Percentiles rank a stretch among this genome's conserved stretches.
Evolutionary conservation across 108 stramenopile species (phyloP).

Genomic region (Skeletonema menzelii): DNA sequence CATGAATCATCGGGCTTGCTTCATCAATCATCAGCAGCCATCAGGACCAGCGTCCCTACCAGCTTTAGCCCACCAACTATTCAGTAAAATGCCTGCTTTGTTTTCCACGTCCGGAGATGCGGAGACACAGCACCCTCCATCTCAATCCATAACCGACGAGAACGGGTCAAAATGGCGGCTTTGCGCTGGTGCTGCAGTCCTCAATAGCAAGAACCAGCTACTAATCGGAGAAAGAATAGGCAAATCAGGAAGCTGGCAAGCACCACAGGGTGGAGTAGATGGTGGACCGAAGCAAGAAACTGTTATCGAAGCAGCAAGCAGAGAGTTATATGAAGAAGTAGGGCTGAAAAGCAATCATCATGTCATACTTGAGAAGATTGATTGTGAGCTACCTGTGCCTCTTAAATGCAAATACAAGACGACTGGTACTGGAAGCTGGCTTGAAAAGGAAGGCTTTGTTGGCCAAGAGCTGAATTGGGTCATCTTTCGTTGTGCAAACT

Average conservation of each 20-base stretch:
- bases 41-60: neutral
- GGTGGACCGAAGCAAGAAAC: slow-evolving; percentile 34
- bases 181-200: slow-evolving; percentile 52
- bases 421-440: slow-evolving; percentile 48
- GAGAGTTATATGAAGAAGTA: slow-evolving; percentile 55
- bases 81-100: neutral
- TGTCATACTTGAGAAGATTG: slow-evolving; percentile 33
- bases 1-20: neutral
- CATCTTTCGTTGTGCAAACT: slow-evolving; percentile 50
- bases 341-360: slow-evolving; percentile 38
- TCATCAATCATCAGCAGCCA: neutral
- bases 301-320: slow-evolving; percentile 39
- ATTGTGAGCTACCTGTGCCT: neutral
- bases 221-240: slow-evolving; percentile 50
- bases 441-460: slow-evolving; percentile 41
- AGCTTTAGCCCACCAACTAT: neutral
- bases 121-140: neutral
- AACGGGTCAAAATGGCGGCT: slow-evolving; percentile 45
- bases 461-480: slow-evolving; percentile 61
- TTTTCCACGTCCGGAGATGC: neutral
- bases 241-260: slow-evolving; percentile 44
- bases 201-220: slow-evolving; percentile 55
- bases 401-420: slow-evolving; percentile 40
- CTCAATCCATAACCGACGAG: slow-evolving; percentile 15
- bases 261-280: slow-evolving; percentile 59